phyloP scores from a whole-genome alignment of 345 rosid species.

The Eucalyptus decipiens region DNA sequence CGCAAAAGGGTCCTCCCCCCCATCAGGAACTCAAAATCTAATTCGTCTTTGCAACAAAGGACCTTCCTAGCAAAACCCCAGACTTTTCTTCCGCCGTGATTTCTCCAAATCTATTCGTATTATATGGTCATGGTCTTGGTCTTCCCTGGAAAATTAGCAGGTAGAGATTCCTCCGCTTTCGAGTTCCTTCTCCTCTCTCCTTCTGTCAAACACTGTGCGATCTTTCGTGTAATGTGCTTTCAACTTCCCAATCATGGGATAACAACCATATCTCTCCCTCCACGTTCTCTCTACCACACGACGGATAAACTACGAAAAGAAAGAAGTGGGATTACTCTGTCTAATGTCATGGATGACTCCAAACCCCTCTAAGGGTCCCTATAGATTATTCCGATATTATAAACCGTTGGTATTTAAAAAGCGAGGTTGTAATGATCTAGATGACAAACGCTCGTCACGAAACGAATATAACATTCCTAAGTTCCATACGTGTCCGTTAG shows the following conservation, averaged over 20 bases:
- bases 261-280: background rate
- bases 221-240: background rate
- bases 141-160: background rate
- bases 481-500: background rate
- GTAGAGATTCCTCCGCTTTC: background rate
- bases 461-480: background rate
- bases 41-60: background rate
- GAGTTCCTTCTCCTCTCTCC: background rate
- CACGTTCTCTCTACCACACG: background rate
- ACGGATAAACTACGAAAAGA: background rate
- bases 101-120: background rate
- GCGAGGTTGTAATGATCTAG: background rate
- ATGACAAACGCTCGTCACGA: background rate
- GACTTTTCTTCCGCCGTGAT: background rate
- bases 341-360: constrained; percentile 21
- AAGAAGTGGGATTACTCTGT: background rate
- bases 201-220: background rate
- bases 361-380: background rate
- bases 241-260: background rate
- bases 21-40: background rate
- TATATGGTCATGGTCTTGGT: background rate
- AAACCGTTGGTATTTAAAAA: background rate
- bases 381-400: background rate
- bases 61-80: background rate
- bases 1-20: background rate